Percentiles rank a stretch among this genome's conserved stretches.
These are phyloP conservation scores for Xanthoconium separans DNA, from an alignment of 1,284 basidiomycete genomes.

Conservation along the genomic window DNA sequence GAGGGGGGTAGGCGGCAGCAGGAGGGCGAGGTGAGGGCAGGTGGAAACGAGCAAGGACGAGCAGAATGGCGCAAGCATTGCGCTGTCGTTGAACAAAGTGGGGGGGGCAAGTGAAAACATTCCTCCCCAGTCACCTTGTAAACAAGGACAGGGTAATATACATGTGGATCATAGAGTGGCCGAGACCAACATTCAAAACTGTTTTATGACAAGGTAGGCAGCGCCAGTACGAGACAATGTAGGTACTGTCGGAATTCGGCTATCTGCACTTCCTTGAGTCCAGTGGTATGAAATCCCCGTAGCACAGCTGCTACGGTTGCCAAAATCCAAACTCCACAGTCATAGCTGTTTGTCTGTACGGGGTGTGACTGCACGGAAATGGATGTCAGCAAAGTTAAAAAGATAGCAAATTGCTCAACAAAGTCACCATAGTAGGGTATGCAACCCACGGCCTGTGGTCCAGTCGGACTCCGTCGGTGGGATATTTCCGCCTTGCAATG, in stretches of 20 bases:
- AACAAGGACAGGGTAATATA: too few species aligned
- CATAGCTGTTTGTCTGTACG: neutral
- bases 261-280: neutral
- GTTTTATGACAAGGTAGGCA: neutral
- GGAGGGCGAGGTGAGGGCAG: too few species aligned
- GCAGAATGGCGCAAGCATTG: too few species aligned
- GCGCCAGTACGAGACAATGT: neutral
- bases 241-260: neutral
- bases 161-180: too few species aligned
- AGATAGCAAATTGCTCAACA: neutral
- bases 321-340: constrained; percentile 1
- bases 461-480: neutral
- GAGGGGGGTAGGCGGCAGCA: too few species aligned
- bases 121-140: too few species aligned
- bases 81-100: too few species aligned
- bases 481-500: neutral
- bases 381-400: neutral
- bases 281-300: neutral
- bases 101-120: too few species aligned
- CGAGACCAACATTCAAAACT: too few species aligned
- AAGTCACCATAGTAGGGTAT: neutral
- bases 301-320: neutral
- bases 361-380: neutral
- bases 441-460: constrained; percentile 1
- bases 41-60: too few species aligned